phyloP scores from a whole-genome alignment of 2,329 filamentous ascomycete species.

The Penicillium sp. region DNA sequence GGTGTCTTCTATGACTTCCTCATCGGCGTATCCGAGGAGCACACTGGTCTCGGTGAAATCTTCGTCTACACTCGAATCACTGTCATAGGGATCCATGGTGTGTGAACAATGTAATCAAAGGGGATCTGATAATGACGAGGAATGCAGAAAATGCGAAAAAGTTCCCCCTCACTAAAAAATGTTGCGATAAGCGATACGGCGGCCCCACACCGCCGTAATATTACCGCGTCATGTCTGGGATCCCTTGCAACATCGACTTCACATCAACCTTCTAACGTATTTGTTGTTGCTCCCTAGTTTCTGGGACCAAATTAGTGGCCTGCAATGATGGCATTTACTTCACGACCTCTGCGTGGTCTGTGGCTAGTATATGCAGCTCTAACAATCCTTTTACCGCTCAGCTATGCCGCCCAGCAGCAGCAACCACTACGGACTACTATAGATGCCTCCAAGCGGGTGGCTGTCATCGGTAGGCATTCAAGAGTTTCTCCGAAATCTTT shows the following conservation, averaged over 20 bases:
- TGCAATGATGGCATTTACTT: conserved; percentile 4
- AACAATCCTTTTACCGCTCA: conserved; percentile 22
- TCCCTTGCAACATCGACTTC: conserved; percentile 13
- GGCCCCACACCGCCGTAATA: conserved; percentile 17
- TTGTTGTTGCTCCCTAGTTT: neutral
- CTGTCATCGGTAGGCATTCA: conserved; percentile 39
- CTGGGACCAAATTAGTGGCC: neutral
- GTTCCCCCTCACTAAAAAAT: conserved; percentile 29
- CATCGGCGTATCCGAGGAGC: conserved; percentile 84
- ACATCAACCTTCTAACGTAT: neutral
- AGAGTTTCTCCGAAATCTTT: neutral
- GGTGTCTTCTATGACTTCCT: conserved; percentile 76
- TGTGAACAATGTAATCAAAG: neutral
- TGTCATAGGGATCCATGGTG: conserved; percentile 78
- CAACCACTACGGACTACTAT: conserved; percentile 24
- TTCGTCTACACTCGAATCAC: conserved; percentile 72
- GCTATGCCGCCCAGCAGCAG: conserved; percentile 24
- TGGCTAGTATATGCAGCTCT: conserved; percentile 20
- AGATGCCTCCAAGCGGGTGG: conserved; percentile 36
- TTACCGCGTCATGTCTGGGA: conserved; percentile 12
- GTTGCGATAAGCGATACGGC: conserved; percentile 32
- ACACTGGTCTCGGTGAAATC: conserved; percentile 70
- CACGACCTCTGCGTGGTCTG: neutral
- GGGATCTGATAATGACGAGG: conserved; percentile 10
- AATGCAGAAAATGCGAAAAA: conserved; percentile 11